Percentiles rank a stretch among this genome's conserved stretches.
Evolutionary conservation across 495 filamentous ascomycete genomes (phyloP).

Genomic region (Penicillium cinerascens): DNA sequence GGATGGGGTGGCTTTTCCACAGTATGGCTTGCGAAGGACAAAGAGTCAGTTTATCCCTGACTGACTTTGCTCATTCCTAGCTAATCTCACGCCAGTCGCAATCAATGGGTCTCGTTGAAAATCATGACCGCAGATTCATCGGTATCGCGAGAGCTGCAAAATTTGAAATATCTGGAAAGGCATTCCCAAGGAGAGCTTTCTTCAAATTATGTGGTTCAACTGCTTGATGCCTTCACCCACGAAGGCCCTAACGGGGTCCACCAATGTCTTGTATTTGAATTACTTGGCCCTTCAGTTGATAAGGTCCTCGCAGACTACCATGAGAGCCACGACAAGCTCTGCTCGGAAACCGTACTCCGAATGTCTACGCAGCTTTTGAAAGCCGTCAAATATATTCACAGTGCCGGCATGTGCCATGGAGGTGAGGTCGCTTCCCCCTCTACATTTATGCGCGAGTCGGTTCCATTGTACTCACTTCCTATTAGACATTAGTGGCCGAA

Average conservation of each 20-base stretch:
- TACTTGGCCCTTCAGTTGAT: conserved; percentile 35
- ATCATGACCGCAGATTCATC: conserved; percentile 24
- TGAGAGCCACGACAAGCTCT: conserved; percentile 16
- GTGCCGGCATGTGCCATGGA: conserved; percentile 30
- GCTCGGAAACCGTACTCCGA: conserved; percentile 19
- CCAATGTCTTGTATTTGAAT: conserved; percentile 43
- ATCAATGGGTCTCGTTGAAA: conserved; percentile 39
- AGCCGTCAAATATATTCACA: conserved; percentile 27
- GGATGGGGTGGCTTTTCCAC: conserved; percentile 89
- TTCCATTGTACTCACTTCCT: conserved; percentile 6
- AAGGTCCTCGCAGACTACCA: conserved; percentile 19
- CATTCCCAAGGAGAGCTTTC: conserved; percentile 7
- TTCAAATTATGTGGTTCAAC: conserved; percentile 25
- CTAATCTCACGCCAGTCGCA: conserved; percentile 6
- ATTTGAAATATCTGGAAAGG: conserved; percentile 3
- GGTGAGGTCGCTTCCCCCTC: conserved; percentile 11
- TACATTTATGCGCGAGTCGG: neutral
- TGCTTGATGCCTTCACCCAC: conserved; percentile 39
- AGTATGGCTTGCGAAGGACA: conserved; percentile 63
- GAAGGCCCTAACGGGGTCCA: conserved; percentile 43
- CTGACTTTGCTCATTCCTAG: neutral
- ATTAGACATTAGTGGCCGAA: conserved; percentile 18
- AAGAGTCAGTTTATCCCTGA: conserved; percentile 6
- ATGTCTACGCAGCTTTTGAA: conserved; percentile 29
- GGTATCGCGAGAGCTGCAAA: conserved; percentile 18